Evolutionary conservation across 352 stramenopile species (phyloP), one percentile per base, ranked within the genome.

Genomic region (Phytophthora podocarpi): DNA sequence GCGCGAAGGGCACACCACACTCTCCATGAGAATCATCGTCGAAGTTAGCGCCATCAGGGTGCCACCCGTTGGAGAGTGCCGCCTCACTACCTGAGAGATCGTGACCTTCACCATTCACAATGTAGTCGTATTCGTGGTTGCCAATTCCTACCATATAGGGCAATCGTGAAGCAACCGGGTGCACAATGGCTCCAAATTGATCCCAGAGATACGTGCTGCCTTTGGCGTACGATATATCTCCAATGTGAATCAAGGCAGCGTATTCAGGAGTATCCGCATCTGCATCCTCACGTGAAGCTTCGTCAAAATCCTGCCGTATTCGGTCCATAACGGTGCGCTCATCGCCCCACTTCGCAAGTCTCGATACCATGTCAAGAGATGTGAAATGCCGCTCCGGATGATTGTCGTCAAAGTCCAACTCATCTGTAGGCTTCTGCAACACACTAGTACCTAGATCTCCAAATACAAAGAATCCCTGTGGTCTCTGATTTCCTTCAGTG

Each of bases 161-260:
- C 5, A 97, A 62, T 27, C 72, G 68, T n/a, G 82, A 77, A 13
- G 89, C 75, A 48, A 91, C 80, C 2, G 77, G 58, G 53, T 95
- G 47, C 36, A 97, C 90, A 59, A 97, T 64, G 15, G 77, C 46
- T 13, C 85, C 72, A 51, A 87, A 90, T 36, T 91, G 76, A 51
- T 97, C 90, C 91, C 91, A 97, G 35, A 90, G 37, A 35, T 73
- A 89, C 15, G 83, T 86, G 1, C 51, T 58, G 15, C 78, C 77
- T 41, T 67, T 77, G 9, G 87, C 87, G 52, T 96, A 96, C 42
- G 78, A 71, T 20, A 93, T 53, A 43, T 96, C 89, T 7, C 89
- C 89, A 34, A 96, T 70, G 37, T 96, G 86, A 66, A 96, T 78
- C 28, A 95, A 66, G 1, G 57, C 83, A 24, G 61, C 67, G 36